Evolutionary conservation across 192 early-diverging fungal genomes (phyloP).

Genomic region (Backusella luteola): DNA sequence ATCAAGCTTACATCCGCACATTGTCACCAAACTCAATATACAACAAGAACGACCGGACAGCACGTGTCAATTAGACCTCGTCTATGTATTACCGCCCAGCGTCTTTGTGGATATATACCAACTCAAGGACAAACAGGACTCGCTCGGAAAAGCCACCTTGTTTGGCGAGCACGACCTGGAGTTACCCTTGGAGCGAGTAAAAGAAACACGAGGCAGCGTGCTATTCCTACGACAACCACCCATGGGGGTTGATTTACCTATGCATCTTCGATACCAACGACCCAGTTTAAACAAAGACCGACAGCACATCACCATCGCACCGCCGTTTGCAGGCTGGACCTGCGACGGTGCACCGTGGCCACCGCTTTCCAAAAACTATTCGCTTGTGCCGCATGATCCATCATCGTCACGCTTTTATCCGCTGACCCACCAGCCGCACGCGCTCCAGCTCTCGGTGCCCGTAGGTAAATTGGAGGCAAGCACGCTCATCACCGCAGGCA

Average conservation of each 20-base stretch:
- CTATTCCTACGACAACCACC: constrained; percentile 7
- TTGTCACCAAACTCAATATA: not conserved
- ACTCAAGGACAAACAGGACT: not conserved
- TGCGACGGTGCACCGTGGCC: constrained; percentile 3
- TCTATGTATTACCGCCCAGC: constrained; percentile 27
- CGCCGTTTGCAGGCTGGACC: constrained; percentile 31
- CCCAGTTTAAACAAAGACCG: not conserved
- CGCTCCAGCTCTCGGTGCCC: not conserved
- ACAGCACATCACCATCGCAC: constrained; percentile 13
- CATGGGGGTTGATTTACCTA: constrained; percentile 9
- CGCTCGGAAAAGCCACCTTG: not conserved
- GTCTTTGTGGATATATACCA: constrained; percentile 31
- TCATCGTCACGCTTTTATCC: not conserved
- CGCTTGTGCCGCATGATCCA: not conserved
- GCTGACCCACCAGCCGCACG: not conserved
- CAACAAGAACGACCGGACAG: not conserved
- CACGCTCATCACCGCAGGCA: not conserved
- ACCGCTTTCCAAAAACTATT: not conserved
- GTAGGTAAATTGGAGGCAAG: constrained; percentile 11
- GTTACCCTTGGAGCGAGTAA: constrained; percentile 16
- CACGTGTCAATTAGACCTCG: constrained; percentile 21
- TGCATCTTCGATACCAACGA: constrained; percentile 28
- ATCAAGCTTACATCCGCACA: constrained; percentile 17
- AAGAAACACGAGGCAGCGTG: constrained; percentile 15
- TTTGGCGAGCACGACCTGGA: constrained; percentile 29